Evolutionary conservation across 2,329 filamentous ascomycete species (phyloP).

Genomic region (Paracoccidioides brasiliensis): DNA sequence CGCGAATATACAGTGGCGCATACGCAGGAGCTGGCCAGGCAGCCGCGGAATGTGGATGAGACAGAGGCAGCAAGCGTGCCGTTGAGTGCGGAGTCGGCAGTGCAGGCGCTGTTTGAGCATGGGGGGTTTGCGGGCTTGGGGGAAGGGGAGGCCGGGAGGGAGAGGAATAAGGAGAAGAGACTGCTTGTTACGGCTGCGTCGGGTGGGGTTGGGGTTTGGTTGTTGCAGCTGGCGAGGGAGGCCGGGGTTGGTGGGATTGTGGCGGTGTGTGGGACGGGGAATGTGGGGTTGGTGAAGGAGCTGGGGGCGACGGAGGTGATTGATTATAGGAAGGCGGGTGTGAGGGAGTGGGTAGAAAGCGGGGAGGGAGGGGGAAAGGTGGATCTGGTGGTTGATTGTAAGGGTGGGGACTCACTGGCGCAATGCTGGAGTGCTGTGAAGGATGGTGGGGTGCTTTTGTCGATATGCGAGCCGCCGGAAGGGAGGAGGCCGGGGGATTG

Average conservation of each 20-base stretch:
- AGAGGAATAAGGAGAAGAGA: conserved; percentile 21
- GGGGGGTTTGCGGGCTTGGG: conserved; percentile 15
- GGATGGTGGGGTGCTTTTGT: conserved; percentile 25
- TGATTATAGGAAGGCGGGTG: conserved; percentile 24
- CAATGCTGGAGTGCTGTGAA: conserved; percentile 31
- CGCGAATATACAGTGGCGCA: conserved; percentile 25
- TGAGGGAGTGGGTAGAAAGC: conserved; percentile 22
- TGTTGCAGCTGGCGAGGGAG: conserved; percentile 29
- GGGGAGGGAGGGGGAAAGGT: conserved; percentile 18
- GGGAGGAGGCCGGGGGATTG: conserved; percentile 18
- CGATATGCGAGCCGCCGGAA: conserved; percentile 28
- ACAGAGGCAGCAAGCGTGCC: conserved; percentile 28
- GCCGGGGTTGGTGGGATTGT: conserved; percentile 26
- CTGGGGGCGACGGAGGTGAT: conserved; percentile 32
- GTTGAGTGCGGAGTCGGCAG: conserved; percentile 31
- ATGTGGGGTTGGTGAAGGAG: conserved; percentile 26
- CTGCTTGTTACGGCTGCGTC: conserved; percentile 34
- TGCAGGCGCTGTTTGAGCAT: conserved; percentile 31
- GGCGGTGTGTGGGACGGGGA: conserved; percentile 26
- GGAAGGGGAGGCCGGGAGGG: conserved; percentile 3
- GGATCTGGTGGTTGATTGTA: conserved; percentile 34
- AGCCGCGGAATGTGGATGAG: conserved; percentile 24
- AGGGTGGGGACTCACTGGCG: conserved; percentile 28
- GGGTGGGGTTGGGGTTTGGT: conserved; percentile 34
- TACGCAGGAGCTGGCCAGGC: conserved; percentile 24